These are phyloP conservation scores for Chlamydomonas sp. DNA, from an alignment of 139 green algal genomes.

Conservation along the genomic window DNA sequence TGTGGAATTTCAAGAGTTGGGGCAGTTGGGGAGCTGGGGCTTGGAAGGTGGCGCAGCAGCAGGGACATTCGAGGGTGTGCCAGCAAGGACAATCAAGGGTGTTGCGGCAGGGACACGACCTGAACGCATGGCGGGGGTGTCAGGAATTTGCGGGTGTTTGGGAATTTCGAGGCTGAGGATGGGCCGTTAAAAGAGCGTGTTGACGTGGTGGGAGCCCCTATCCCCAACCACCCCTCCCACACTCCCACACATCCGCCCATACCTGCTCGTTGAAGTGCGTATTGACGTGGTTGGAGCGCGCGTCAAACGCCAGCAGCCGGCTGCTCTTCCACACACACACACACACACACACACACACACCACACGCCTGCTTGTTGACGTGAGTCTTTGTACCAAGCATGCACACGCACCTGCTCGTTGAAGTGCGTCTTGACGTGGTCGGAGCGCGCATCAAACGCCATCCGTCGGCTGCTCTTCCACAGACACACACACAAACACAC, in stretches of 20 bases:
- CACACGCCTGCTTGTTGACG: not conserved
- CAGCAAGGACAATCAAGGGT: too few species aligned
- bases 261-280: slow-evolving; percentile 64
- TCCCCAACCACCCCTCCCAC: slow-evolving; percentile 66
- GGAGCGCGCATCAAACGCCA: slow-evolving; percentile 55
- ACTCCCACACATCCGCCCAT: too few species aligned
- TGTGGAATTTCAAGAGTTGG: too few species aligned
- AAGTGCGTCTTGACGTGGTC: slow-evolving; percentile 63
- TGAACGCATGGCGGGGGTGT: too few species aligned
- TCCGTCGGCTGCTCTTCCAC: slow-evolving; percentile 59
- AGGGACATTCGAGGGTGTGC: too few species aligned
- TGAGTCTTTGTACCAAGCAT: too few species aligned
- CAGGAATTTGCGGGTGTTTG: too few species aligned
- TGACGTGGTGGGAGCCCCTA: slow-evolving; percentile 51
- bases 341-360: not conserved
- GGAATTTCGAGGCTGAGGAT: too few species aligned
- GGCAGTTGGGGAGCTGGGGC: too few species aligned
- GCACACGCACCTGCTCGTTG: slow-evolving; percentile 58
- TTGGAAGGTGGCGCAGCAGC: too few species aligned
- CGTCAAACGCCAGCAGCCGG: slow-evolving; percentile 65
- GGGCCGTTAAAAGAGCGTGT: slow-evolving; percentile 69
- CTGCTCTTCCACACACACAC: slow-evolving; percentile 59
- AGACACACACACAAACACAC: too few species aligned
- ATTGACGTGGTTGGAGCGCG: slow-evolving; percentile 48
- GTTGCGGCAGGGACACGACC: too few species aligned